phyloP scores from a whole-genome alignment of 306 rosid genomes.

The Fragaria ananassa region DNA sequence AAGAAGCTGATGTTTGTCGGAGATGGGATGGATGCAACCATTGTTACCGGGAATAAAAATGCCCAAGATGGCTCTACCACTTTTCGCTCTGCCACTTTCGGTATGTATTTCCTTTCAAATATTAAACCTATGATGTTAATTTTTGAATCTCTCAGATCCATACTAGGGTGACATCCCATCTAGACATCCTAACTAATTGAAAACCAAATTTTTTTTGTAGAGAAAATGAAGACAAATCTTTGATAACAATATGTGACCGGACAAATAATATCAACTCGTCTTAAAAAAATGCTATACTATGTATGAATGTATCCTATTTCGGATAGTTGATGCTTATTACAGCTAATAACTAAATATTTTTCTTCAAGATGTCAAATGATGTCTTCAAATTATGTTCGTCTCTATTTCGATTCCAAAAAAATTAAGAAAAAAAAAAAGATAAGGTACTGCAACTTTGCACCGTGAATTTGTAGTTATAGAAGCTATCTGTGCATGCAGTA shows the following conservation, averaged over 20 bases:
- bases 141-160: neutral
- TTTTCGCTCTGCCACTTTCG: conserved; percentile 73
- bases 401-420: neutral
- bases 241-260: neutral
- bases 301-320: too few species aligned
- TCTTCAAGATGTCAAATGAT: neutral
- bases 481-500: neutral
- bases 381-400: neutral
- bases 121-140: neutral
- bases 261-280: neutral
- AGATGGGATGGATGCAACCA: conserved; percentile 68
- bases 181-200: neutral
- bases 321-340: too few species aligned
- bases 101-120: conserved; percentile 30
- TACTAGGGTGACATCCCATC: neutral
- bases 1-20: conserved; percentile 64
- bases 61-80: conserved; percentile 53
- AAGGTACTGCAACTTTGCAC: neutral
- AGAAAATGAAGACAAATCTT: neutral
- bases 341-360: neutral
- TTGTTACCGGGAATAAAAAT: conserved; percentile 42
- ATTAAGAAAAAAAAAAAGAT: too few species aligned
- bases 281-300: neutral
- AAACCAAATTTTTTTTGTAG: neutral
- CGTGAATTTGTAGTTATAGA: neutral